Base-by-base conservation (phyloP, 2,329 filamentous ascomycete genomes). In the Phoma sp. region DNA sequence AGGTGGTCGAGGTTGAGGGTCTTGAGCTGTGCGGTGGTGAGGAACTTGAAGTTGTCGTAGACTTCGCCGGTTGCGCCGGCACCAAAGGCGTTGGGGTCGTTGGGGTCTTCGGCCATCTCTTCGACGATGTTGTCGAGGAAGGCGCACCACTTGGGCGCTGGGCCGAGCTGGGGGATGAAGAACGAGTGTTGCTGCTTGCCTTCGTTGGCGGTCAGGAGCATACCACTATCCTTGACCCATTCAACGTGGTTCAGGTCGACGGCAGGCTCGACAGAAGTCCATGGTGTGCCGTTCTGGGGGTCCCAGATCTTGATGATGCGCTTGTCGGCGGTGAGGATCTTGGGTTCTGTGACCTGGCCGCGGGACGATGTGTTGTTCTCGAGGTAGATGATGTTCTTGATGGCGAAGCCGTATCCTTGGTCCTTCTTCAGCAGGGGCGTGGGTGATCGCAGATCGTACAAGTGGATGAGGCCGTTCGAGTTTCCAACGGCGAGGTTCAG, bases 11-110 rank as follows among this genome's bases (percentile, higher is more conserved):
- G 77, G 72, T 91, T 96, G 62, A 99, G 84, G 32, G 88, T 86
- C 66, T 90, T 89, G 47, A 99, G 82, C 74, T 99, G 93, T 38
- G 90, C 86, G 57, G 91, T 76, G 2, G 93, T 96, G 70, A 99
- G 81, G 84, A 99, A 99, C 78, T 98, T 99, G 85, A 93, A 98
- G 77, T 99, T 98, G 77, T 99, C 95, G 80, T 99, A 99, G 8
- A 95, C 91, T 65, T 95, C 88, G 27, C 88, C 89, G 55, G 81
- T 83, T 27, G 83, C 80, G 70, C 89, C 65, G n/a, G 74, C 69
- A 37, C 74, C 76, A 64, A 77, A 82, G 2, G 79, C 77, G 52
- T 84, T 82, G 4, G 86, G 86, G 66, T 89, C 86, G 65, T 86
- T 84, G 7, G 81, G 80, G 64, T 88, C 85, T 71, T 98, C 93